These are phyloP conservation scores for grape (Vitis vinifera) DNA, from an alignment of 164 flowering plant species.

Conservation along the genomic window ASM3070453v1 NC_081805.1:23179501-23180000, in stretches of 20 bases:
- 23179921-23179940: conserved; percentile 3
- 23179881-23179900: conserved; percentile 60
- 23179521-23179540: too few relatives aligned
- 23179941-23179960: too few relatives aligned
- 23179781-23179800: conserved; percentile 27
- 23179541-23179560: too few relatives aligned
- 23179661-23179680: conserved; percentile 28
- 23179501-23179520: too few relatives aligned
- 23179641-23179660: conserved; percentile 32
- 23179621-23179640: conserved; percentile 15
- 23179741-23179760: background rate
- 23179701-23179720: background rate
- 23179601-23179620: background rate
- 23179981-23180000: too few relatives aligned
- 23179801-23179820: conserved; percentile 9
- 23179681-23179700: background rate
- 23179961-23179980: too few relatives aligned
- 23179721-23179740: background rate
- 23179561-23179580: too few relatives aligned
- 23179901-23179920: conserved; percentile 27
- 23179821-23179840: conserved; percentile 9
- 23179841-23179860: conserved; percentile 31
- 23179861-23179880: conserved; percentile 49
- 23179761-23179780: background rate
- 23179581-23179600: conserved; percentile 17